phyloP scores from a whole-genome alignment of 2,329 filamentous ascomycete species.

The Colletotrichum lupini region DNA sequence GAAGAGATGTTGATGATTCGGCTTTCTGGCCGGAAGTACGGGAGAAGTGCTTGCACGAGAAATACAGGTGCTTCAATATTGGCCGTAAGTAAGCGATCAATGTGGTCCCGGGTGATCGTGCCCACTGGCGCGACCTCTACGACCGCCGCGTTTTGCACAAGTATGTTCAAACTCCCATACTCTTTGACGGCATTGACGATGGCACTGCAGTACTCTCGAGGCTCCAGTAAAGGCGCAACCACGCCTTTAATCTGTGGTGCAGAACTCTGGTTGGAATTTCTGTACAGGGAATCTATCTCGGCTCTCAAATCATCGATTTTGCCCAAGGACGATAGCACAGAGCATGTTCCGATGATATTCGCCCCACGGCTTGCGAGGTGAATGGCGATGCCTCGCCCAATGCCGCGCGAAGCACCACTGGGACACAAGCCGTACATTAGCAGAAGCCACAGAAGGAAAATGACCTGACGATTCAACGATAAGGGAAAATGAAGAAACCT shows the following conservation, averaged over 20 bases:
- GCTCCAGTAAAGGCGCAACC: background rate
- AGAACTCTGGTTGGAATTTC: background rate
- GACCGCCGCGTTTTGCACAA: background rate
- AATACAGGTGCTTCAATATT: background rate
- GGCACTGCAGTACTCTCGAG: background rate
- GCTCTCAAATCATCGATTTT: background rate
- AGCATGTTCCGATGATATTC: background rate
- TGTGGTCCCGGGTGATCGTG: background rate
- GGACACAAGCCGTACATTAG: background rate
- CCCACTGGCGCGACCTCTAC: background rate
- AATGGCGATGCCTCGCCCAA: background rate
- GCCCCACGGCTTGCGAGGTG: background rate
- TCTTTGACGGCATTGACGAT: background rate
- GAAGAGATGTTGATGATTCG: background rate
- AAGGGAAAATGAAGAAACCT: background rate
- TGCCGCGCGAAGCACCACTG: background rate
- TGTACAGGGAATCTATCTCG: background rate
- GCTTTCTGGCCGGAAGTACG: background rate
- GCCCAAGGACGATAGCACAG: background rate
- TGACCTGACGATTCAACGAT: no score
- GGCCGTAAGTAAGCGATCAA: background rate
- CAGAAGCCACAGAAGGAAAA: no score
- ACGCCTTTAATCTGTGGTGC: background rate
- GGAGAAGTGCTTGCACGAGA: background rate
- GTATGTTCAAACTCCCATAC: background rate